phyloP scores from a whole-genome alignment of 2,329 filamentous ascomycete genomes.

The Penicillium sp. region DNA sequence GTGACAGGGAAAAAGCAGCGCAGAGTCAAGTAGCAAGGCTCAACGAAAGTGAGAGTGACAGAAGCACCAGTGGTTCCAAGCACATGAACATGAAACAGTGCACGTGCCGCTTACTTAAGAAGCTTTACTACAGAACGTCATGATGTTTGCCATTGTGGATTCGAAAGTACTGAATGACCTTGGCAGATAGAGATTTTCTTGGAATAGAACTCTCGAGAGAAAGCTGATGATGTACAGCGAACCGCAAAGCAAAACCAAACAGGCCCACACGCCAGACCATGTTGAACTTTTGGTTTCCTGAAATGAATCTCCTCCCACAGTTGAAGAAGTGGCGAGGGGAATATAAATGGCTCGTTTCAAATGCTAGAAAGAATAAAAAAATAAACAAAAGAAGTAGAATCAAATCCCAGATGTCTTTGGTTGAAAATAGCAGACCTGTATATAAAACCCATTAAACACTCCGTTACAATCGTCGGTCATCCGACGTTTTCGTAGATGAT shows the following conservation, averaged over 20 bases:
- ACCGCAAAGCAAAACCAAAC: slow-evolving; percentile 10
- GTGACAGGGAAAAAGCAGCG: slow-evolving; percentile 1
- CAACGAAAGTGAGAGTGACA: not conserved
- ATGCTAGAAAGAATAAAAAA: slow-evolving; percentile 21
- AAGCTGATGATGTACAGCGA: slow-evolving; percentile 17
- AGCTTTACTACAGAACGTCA: too few relatives aligned
- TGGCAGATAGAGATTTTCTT: too few relatives aligned
- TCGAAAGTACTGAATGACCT: too few relatives aligned
- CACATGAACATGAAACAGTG: too few relatives aligned
- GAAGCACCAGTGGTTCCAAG: too few relatives aligned
- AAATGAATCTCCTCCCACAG: slow-evolving; percentile 19
- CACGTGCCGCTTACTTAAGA: too few relatives aligned
- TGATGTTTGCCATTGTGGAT: too few relatives aligned
- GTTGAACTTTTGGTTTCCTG: slow-evolving; percentile 22
- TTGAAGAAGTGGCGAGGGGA: slow-evolving; percentile 21
- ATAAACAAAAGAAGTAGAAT: slow-evolving; percentile 19
- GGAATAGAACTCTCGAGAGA: too few relatives aligned
- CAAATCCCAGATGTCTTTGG: slow-evolving; percentile 35
- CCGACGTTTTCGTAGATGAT: slow-evolving; percentile 32
- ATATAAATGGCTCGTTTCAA: slow-evolving; percentile 20
- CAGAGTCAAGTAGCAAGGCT: not conserved
- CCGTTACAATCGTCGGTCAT: slow-evolving; percentile 18
- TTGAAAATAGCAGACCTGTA: slow-evolving; percentile 40
- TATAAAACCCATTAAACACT: slow-evolving; percentile 34
- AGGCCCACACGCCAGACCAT: slow-evolving; percentile 17